Evolutionary conservation across 805 yeast species (phyloP).

Genomic region (Metschnikowia arizonensis): DNA sequence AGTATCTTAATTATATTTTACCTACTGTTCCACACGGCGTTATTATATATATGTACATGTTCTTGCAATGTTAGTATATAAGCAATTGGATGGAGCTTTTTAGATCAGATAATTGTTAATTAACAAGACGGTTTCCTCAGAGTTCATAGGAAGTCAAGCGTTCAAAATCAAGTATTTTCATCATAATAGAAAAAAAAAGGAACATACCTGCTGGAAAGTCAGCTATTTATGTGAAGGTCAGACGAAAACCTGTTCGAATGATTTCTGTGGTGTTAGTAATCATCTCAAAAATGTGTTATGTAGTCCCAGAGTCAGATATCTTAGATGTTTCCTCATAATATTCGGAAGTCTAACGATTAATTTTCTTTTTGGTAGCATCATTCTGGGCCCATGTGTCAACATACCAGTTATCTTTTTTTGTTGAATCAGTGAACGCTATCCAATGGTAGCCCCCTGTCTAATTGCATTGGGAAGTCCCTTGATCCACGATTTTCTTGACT

Average conservation of each 20-base stretch:
- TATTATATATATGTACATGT: conserved; percentile 10
- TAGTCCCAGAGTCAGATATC: conserved; percentile 22
- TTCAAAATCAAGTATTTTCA: conserved; percentile 25
- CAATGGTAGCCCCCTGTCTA: conserved; percentile 43
- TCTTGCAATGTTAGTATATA: conserved; percentile 13
- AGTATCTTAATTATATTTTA: not conserved
- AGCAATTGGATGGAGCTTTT: not conserved
- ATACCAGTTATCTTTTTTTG: conserved; percentile 8
- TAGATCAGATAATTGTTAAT: conserved; percentile 17
- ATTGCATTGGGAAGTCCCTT: conserved; percentile 72
- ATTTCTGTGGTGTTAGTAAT: conserved; percentile 8
- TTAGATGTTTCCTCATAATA: conserved; percentile 32
- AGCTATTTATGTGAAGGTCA: not conserved
- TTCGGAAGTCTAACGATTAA: conserved; percentile 43
- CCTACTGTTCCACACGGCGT: not conserved
- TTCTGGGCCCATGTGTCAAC: conserved; percentile 10
- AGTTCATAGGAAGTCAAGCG: conserved; percentile 29
- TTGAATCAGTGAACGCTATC: conserved; percentile 13
- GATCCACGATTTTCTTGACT: conserved; percentile 69
- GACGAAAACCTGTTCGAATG: conserved; percentile 5
- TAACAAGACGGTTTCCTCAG: conserved; percentile 24
- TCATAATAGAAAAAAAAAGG: conserved; percentile 13
- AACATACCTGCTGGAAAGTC: conserved; percentile 13
- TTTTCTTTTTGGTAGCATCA: conserved; percentile 35
- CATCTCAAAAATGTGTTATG: not conserved